Evolutionary conservation across 2,329 filamentous ascomycete genomes (phyloP), one percentile per base, ranked within the genome.

Genomic region (Venturia pyrina): DNA sequence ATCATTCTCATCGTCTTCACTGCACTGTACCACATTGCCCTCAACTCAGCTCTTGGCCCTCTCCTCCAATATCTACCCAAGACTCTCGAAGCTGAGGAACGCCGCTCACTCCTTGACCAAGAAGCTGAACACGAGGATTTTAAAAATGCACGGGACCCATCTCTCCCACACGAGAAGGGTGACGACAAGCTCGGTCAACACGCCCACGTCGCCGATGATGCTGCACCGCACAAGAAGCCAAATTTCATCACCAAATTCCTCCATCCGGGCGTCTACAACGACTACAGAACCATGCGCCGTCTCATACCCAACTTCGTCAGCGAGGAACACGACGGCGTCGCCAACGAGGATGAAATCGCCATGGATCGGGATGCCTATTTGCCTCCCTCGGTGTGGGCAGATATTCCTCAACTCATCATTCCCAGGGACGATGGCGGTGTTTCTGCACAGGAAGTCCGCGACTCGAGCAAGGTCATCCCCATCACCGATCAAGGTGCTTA

Each of bases 351-450:
- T 66, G 0, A 73, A 69, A 21, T 68, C 69, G n/a, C 73, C 71
- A 64, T 71, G 71, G 10, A 67, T 17, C 74, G 76, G 65, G 74
- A 77, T 53, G 79, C 79, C 5, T 82, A 75, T 69, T 73, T 77
- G 62, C 76, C 79, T 62, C 79, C 79, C 1, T 77, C 77, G 0
- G 73, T 82, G 44, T 79, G 57, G 50, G 32, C 34, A 28, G 62
- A 68, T 10, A 40, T 44, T 17, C 67, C 67, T 21, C 40, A 40
- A 19, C 53, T 68, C 37, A 43, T 46, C 28, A 65, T 68, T 10
- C 66, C 66, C 1, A 34, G 66, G 17, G 67, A 68, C 40, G 37
- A 37, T 19, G 48, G n/a, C 13, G 67, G 67, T 41, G 50, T 68
- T 6, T 61, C 46, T 8, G 50, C 21, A 10, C 66, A 65, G 34